Percentiles rank a stretch among this genome's conserved stretches.
phyloP scores from a whole-genome alignment of 1,139 yeast species.

The Candida albicans region DNA sequence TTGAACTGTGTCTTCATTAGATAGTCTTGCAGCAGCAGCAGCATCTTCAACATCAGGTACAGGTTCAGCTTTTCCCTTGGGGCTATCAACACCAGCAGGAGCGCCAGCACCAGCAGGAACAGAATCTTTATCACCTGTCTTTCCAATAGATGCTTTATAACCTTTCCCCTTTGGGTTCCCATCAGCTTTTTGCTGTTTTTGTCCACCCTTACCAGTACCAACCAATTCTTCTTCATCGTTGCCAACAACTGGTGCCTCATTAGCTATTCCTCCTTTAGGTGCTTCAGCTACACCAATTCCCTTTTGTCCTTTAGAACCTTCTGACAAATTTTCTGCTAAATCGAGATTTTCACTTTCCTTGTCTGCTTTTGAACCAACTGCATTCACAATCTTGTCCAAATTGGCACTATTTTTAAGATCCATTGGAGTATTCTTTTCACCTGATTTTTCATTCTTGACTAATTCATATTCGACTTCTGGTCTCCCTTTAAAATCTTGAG shows the following conservation, averaged over 20 bases:
- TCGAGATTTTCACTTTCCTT: slow-evolving; percentile 21
- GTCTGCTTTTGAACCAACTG: slow-evolving; percentile 15
- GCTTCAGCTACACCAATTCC: slow-evolving; percentile 48
- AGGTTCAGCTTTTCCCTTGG: background rate
- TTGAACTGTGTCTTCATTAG: slow-evolving; percentile 11
- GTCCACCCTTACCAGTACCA: slow-evolving; percentile 16
- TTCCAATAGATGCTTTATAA: slow-evolving; percentile 1
- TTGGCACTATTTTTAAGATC: slow-evolving; percentile 12
- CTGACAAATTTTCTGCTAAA: slow-evolving; percentile 44
- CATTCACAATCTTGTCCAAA: slow-evolving; percentile 14
- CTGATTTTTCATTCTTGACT: slow-evolving; percentile 15
- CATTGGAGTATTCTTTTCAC: background rate
- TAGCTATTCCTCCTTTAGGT: slow-evolving; percentile 53
- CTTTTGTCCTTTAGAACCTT: slow-evolving; percentile 44
- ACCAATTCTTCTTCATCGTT: slow-evolving; percentile 39
- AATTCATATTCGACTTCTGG: slow-evolving; percentile 35
- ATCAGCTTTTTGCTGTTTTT: slow-evolving; percentile 2
- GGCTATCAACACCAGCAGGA: background rate
- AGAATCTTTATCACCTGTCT: slow-evolving; percentile 2
- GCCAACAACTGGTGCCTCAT: slow-evolving; percentile 48
- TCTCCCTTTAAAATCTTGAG: slow-evolving; percentile 35
- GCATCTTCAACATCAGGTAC: slow-evolving; percentile 1
- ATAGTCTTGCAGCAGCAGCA: slow-evolving; percentile 2
- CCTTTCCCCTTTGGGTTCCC: background rate
- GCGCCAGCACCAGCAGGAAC: slow-evolving; percentile 1